phyloP scores from a whole-genome alignment of 306 rosid genomes.

The Lotus japonicus region DNA sequence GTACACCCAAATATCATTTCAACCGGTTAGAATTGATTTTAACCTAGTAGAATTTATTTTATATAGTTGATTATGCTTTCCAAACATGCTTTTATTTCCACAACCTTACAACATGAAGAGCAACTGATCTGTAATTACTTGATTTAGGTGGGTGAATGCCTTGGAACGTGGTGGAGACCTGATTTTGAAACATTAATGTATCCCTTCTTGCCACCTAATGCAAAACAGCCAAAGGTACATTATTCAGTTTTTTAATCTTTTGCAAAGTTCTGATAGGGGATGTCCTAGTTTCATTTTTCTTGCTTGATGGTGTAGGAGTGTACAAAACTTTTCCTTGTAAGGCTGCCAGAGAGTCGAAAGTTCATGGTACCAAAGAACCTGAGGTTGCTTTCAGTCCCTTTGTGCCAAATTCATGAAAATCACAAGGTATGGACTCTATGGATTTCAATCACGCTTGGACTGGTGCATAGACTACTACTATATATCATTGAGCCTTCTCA shows the following conservation, averaged over 20 bases:
- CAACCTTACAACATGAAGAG: not conserved
- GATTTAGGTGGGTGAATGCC: conserved; percentile 72
- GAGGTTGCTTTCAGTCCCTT: conserved; percentile 76
- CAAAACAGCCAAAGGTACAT: conserved; percentile 61
- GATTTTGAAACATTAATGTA: conserved; percentile 62
- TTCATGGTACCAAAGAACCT: conserved; percentile 72
- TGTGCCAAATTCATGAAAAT: conserved; percentile 75
- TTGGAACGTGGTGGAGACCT: conserved; percentile 86
- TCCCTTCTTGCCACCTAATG: conserved; percentile 56
- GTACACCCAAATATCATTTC: no score
- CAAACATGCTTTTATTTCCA: not conserved
- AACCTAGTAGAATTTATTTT: no score
- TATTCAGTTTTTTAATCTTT: not conserved
- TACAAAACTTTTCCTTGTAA: conserved; percentile 73
- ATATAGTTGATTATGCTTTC: no score
- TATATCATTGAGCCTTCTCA: not conserved
- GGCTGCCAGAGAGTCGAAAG: conserved; percentile 58
- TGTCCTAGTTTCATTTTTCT: not conserved
- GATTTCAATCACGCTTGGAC: not conserved
- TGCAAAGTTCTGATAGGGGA: not conserved
- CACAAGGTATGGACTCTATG: conserved; percentile 52
- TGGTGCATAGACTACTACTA: no score
- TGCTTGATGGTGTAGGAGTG: conserved; percentile 52
- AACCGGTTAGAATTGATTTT: no score
- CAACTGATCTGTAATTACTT: not conserved